Percentiles rank a stretch among this genome's conserved stretches.
phyloP scores from a whole-genome alignment of 345 rosid genomes.

The Eucalyptus globulus region DNA sequence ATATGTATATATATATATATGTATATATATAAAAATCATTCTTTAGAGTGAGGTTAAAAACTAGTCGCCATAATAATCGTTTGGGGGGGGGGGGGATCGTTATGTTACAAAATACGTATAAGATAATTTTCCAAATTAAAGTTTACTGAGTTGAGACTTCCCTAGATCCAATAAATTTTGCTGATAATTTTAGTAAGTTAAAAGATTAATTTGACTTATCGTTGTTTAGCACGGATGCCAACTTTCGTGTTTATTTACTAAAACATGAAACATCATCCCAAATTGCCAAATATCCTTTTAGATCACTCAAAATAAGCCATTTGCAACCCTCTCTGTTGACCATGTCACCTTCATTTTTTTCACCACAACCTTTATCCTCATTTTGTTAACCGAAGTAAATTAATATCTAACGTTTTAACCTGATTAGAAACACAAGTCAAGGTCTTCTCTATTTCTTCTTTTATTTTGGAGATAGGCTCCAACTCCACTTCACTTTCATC shows the following conservation, averaged over 20 bases:
- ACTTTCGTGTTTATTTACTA: background rate
- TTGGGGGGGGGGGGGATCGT: fast-evolving
- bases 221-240: background rate
- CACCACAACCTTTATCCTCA: background rate
- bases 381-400: background rate
- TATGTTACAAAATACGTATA: background rate
- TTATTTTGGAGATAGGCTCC: background rate
- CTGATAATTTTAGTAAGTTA: background rate
- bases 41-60: background rate
- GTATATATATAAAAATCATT: too few species aligned
- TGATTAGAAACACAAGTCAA: background rate
- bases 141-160: background rate
- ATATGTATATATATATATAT: too few species aligned
- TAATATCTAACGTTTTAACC: too few species aligned
- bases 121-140: background rate
- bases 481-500: background rate
- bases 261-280: background rate
- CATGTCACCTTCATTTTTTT: background rate
- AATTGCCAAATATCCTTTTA: background rate
- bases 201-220: background rate
- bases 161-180: background rate
- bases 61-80: background rate
- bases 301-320: background rate
- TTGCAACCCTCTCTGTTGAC: background rate
- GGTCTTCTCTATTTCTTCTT: background rate